Percentiles rank a stretch among this genome's conserved stretches.
phyloP scores from a whole-genome alignment of 106 monocot genomes.

The Acanthochlamys bracteata region DNA sequence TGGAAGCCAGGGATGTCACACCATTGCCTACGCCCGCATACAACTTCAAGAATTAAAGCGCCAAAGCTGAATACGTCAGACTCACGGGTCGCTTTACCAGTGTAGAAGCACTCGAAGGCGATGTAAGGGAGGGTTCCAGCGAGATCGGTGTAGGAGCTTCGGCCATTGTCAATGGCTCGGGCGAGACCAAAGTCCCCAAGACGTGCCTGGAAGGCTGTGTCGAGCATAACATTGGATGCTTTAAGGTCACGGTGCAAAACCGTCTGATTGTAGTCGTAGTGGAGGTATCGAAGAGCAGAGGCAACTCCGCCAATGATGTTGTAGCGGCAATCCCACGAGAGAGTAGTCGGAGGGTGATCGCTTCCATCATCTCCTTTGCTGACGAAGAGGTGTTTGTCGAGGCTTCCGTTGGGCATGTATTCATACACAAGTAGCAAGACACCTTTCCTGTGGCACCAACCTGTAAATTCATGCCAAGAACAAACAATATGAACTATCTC shows the following conservation, averaged over 20 bases:
- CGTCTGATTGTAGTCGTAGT: conserved; percentile 68
- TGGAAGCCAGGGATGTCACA: conserved; percentile 31
- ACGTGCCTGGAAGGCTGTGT: conserved; percentile 56
- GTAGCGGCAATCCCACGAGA: conserved; percentile 53
- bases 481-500: too few species aligned
- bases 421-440: conserved; percentile 68
- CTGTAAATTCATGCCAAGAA: conserved; percentile 29
- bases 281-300: conserved; percentile 77
- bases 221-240: conserved; percentile 76
- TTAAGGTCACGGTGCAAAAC: conserved; percentile 85
- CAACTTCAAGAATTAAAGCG: conserved; percentile 63
- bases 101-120: conserved; percentile 89
- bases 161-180: conserved; percentile 54
- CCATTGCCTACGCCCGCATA: conserved; percentile 51
- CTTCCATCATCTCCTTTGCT: conserved; percentile 3
- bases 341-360: too few species aligned
- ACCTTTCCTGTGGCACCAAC: conserved; percentile 75
- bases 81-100: conserved; percentile 62
- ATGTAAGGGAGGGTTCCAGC: conserved; percentile 61
- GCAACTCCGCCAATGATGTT: conserved; percentile 42
- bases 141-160: conserved; percentile 59
- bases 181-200: conserved; percentile 95
- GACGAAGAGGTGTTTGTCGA: conserved; percentile 66
- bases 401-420: conserved; percentile 84
- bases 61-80: conserved; percentile 84